Evolutionary conservation across 1,284 basidiomycete genomes (phyloP).

Genomic region (Puccinia hordei): DNA sequence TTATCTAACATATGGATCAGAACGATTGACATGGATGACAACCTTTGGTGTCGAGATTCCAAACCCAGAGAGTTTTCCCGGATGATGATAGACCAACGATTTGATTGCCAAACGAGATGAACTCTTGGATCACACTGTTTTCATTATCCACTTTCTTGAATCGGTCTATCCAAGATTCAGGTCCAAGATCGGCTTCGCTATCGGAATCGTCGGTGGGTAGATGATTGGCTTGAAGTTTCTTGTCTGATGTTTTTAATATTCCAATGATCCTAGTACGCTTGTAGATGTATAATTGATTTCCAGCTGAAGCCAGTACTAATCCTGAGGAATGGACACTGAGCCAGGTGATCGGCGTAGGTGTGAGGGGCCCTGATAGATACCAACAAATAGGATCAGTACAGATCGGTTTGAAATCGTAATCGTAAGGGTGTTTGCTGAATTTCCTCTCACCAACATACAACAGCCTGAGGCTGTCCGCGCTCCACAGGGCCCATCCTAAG

Average conservation of each 20-base stretch:
- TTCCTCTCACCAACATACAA: slow-evolving; percentile 80
- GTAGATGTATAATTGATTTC: slow-evolving; percentile 28
- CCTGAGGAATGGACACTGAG: slow-evolving; percentile 38
- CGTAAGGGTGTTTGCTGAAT: background rate
- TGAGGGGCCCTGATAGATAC: slow-evolving; percentile 35
- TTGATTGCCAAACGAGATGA: slow-evolving; percentile 58
- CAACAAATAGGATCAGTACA: background rate
- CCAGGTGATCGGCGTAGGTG: slow-evolving; percentile 41
- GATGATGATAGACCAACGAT: slow-evolving; percentile 66
- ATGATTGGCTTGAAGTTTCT: background rate
- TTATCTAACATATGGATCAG: slow-evolving; percentile 40
- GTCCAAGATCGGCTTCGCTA: slow-evolving; percentile 1
- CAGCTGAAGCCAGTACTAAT: slow-evolving; percentile 45
- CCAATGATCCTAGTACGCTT: slow-evolving; percentile 33
- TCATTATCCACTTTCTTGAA: slow-evolving; percentile 17
- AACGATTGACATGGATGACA: slow-evolving; percentile 52
- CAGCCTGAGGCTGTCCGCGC: slow-evolving; percentile 85
- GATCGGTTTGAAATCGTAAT: background rate
- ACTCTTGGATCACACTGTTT: slow-evolving; percentile 28
- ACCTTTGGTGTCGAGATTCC: slow-evolving; percentile 72
- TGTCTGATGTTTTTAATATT: slow-evolving; percentile 5
- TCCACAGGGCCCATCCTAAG: slow-evolving; percentile 92
- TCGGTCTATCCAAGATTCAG: slow-evolving; percentile 27
- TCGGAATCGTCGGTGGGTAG: background rate
- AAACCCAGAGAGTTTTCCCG: slow-evolving; percentile 76